Evolutionary conservation across 2,329 filamentous ascomycete species (phyloP).

Genomic region (Hypomyces rosellus): DNA sequence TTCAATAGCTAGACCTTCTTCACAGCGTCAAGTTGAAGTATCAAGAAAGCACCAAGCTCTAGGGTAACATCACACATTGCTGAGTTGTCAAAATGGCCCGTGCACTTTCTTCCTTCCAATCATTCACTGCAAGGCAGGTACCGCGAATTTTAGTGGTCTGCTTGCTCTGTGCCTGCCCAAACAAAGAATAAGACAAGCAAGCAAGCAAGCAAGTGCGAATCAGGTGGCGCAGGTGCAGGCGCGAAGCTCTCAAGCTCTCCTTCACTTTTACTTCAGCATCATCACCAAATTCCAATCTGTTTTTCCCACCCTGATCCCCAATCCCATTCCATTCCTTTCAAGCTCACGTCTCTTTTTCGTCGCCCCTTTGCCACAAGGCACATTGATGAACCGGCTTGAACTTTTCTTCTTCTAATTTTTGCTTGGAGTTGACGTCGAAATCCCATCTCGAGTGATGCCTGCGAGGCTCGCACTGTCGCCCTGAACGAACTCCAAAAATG

Average conservation of each 20-base stretch:
- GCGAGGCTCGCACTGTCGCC: slow-evolving; percentile 10
- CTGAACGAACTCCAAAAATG: slow-evolving; percentile 25
- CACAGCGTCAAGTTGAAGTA: too few species aligned
- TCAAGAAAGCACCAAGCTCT: too few species aligned
- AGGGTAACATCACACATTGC: too few species aligned
- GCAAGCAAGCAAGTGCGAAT: too few species aligned
- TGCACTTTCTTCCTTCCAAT: too few species aligned
- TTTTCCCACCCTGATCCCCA: not conserved
- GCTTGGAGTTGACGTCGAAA: not conserved
- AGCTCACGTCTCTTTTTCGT: not conserved
- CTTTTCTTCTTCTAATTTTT: not conserved
- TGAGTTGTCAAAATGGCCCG: too few species aligned
- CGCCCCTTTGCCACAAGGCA: not conserved
- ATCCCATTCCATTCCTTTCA: not conserved
- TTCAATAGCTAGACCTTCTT: too few species aligned
- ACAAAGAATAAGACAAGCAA: too few species aligned
- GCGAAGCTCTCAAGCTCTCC: slow-evolving; percentile 4
- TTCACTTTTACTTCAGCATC: not conserved
- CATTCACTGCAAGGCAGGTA: too few species aligned
- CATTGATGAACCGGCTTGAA: not conserved
- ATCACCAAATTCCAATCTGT: not conserved
- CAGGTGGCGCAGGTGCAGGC: not conserved
- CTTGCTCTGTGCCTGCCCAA: too few species aligned
- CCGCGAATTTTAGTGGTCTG: too few species aligned
- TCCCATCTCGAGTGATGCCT: slow-evolving; percentile 8